These are phyloP conservation scores for Microbotryum scabiosae DNA, from an alignment of 1,284 basidiomycete genomes.

Conservation along the genomic window DNA sequence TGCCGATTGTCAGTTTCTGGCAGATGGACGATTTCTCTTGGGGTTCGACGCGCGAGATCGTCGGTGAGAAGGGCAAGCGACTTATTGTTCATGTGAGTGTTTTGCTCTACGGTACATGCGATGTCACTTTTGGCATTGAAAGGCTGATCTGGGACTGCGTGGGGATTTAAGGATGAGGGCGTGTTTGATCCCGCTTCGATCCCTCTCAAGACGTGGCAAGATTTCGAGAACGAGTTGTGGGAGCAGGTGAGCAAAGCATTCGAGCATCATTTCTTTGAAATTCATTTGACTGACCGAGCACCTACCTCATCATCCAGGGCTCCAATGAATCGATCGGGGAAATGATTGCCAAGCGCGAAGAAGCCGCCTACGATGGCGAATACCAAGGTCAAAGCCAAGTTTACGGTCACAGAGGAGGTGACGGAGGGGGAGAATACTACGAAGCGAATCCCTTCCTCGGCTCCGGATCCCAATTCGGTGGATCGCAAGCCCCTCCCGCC, in stretches of 20 bases:
- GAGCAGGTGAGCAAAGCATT: slow-evolving; percentile 57
- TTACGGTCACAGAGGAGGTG: no score
- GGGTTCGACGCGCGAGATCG: slow-evolving; percentile 82
- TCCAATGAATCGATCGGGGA: slow-evolving; percentile 31
- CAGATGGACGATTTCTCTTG: slow-evolving; percentile 94
- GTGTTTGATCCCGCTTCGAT: slow-evolving; percentile 88
- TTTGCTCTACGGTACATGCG: not conserved
- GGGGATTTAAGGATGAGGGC: slow-evolving; percentile 60
- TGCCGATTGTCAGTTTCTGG: slow-evolving; percentile 98
- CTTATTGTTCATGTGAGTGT: slow-evolving; percentile 79
- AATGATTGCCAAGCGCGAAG: slow-evolving; percentile 25
- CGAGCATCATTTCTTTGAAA: not conserved
- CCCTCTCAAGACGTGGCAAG: slow-evolving; percentile 91
- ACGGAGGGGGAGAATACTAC: no score
- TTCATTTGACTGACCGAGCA: not conserved
- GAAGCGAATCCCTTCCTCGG: no score
- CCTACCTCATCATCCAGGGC: not conserved
- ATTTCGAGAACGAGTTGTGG: slow-evolving; percentile 94
- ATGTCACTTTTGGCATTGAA: not conserved
- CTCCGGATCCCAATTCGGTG: slow-evolving; percentile 9
- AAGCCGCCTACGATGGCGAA: slow-evolving; percentile 50
- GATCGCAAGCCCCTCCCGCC: not conserved
- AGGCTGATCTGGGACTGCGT: not conserved
- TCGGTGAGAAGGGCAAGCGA: slow-evolving; percentile 83
- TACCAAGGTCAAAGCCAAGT: slow-evolving; percentile 47